phyloP scores from a whole-genome alignment of 805 yeast genomes.

The Teunomyces barrocoloradensis region DNA sequence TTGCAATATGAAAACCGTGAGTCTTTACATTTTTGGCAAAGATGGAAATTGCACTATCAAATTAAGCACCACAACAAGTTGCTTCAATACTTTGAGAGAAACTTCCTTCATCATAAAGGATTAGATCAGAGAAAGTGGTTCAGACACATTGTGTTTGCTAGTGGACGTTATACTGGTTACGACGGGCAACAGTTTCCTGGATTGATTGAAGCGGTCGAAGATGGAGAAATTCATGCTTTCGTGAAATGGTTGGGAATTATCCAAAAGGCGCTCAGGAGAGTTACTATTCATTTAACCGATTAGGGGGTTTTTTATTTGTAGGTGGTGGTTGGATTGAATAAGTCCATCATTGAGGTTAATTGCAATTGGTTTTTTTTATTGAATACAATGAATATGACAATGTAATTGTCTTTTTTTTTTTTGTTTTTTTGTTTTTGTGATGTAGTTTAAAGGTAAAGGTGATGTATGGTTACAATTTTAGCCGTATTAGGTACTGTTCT shows the following conservation, averaged over 20 bases:
- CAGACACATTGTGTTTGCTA: conserved; percentile 63
- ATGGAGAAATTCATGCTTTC: conserved; percentile 42
- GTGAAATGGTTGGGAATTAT: conserved; percentile 46
- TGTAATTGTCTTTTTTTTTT: neutral
- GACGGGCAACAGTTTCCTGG: conserved; percentile 59
- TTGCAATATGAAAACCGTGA: conserved; percentile 27
- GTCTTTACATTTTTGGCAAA: conserved; percentile 35
- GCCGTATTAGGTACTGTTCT: neutral
- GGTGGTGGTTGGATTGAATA: neutral
- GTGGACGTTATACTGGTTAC: conserved; percentile 51
- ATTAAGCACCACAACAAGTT: conserved; percentile 35
- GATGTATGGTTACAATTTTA: neutral
- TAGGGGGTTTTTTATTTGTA: neutral
- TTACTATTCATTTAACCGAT: conserved; percentile 8
- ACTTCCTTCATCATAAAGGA: conserved; percentile 49
- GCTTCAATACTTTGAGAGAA: conserved; percentile 48
- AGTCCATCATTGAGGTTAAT: neutral
- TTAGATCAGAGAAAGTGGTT: conserved; percentile 55
- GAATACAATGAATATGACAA: neutral
- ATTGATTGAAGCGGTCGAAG: conserved; percentile 52
- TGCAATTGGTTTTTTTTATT: neutral
- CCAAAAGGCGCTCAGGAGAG: conserved; percentile 33
- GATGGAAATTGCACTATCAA: conserved; percentile 28
- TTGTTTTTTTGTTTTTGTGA: neutral
- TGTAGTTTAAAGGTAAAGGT: neutral